Percentiles rank a stretch among this genome's conserved stretches.
Conservation (phyloP, 2,329 filamentous ascomycete genomes). For the Cladosporium halotolerans region DNA sequence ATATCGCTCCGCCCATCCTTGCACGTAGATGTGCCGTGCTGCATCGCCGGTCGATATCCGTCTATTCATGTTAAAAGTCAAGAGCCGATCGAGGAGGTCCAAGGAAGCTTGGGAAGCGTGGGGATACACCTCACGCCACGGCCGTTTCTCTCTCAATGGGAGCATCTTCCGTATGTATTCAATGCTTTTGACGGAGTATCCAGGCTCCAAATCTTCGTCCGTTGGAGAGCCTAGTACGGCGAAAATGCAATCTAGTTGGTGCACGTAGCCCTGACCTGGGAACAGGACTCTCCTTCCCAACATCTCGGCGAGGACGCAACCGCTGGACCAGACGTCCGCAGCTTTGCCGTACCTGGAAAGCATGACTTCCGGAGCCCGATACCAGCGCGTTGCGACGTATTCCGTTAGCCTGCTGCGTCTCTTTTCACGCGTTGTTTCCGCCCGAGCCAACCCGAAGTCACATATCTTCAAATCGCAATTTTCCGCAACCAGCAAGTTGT, state of each 20-base stretch:
- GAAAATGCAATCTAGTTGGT: conserved; percentile 94
- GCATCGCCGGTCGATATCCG: not conserved
- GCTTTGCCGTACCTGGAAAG: conserved; percentile 98
- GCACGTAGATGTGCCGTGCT: not conserved
- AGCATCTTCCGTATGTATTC: not conserved
- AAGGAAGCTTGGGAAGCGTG: not conserved
- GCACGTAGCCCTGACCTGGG: conserved; percentile 94
- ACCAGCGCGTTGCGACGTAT: conserved; percentile 95
- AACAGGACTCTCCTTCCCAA: conserved; percentile 92
- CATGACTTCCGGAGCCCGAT: conserved; percentile 95
- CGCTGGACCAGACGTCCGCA: conserved; percentile 98
- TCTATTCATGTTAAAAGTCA: not conserved
- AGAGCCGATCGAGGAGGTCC: not conserved
- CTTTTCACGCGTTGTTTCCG: conserved; percentile 57
- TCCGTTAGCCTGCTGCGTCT: conserved; percentile 92
- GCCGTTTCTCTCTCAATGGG: not conserved
- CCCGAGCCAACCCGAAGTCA: conserved; percentile 88
- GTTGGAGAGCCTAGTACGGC: conserved; percentile 93
- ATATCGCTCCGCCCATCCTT: not conserved
- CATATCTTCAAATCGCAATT: conserved; percentile 98
- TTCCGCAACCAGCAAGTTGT: conserved; percentile 89
- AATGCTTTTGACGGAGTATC: not conserved
- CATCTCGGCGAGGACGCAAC: conserved; percentile 88
- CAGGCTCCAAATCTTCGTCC: conserved; percentile 40
- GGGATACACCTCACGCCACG: not conserved